Conservation (phyloP, 164 flowering plant genomes). For the Taxillus chinensis region DNA sequence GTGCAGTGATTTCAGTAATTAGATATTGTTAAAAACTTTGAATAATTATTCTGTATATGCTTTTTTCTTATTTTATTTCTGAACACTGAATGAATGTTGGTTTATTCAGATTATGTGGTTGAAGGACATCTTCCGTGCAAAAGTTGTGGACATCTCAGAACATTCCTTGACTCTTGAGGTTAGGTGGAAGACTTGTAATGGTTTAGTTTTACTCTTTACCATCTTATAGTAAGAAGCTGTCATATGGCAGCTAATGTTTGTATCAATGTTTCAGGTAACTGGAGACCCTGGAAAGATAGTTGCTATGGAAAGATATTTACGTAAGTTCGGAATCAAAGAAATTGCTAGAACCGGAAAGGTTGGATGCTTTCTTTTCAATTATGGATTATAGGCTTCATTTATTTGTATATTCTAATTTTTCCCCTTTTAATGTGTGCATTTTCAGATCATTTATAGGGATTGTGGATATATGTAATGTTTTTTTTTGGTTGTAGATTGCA, state of each 20-base stretch:
- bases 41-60: neutral
- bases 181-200: neutral
- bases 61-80: neutral
- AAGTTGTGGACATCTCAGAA: slow-evolving; percentile 80
- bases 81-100: neutral
- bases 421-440: neutral
- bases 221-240: neutral
- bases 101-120: slow-evolving; percentile 74
- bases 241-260: neutral
- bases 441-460: neutral
- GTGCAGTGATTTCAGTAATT: no score
- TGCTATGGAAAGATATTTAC: slow-evolving; percentile 65
- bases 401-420: neutral
- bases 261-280: slow-evolving; percentile 52
- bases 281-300: slow-evolving; percentile 99
- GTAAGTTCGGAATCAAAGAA: slow-evolving; percentile 83
- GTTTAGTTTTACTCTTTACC: neutral
- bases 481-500: slow-evolving; percentile 58
- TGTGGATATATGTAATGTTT: neutral
- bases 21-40: neutral
- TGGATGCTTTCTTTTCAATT: slow-evolving; percentile 5
- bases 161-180: slow-evolving; percentile 86
- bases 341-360: slow-evolving; percentile 98
- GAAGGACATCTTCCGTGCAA: slow-evolving; percentile 81
- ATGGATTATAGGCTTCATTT: neutral